Percentiles rank a stretch among this genome's conserved stretches.
phyloP scores from a whole-genome alignment of 2,329 filamentous ascomycete species.

The Penicillium sp. region DNA sequence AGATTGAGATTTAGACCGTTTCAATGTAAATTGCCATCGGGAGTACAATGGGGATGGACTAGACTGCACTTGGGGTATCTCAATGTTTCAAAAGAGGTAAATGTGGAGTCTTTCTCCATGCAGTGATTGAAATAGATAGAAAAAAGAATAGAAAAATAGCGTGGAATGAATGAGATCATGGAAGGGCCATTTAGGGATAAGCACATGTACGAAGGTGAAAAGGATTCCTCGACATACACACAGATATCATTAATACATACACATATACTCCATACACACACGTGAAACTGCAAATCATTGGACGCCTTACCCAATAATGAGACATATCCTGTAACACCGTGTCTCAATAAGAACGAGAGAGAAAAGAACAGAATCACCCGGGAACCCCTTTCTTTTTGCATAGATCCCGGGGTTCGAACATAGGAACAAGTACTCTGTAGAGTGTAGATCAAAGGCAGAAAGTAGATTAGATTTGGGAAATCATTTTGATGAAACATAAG shows the following conservation, averaged over 20 bases:
- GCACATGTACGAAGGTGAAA: not conserved
- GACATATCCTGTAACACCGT: not conserved
- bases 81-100: too few relatives aligned
- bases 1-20: constrained; percentile 1
- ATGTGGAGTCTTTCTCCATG: not conserved
- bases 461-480: not conserved
- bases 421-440: not conserved
- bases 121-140: not conserved
- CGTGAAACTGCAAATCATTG: not conserved
- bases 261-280: not conserved
- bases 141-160: not conserved
- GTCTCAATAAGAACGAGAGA: not conserved
- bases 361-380: not conserved
- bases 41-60: not conserved
- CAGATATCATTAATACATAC: not conserved
- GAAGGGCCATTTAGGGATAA: too few relatives aligned
- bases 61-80: too few relatives aligned
- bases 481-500: not conserved
- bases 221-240: not conserved
- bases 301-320: not conserved
- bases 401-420: not conserved
- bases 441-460: not conserved
- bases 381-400: not conserved
- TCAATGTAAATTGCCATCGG: not conserved
- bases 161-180: not conserved